phyloP scores from a whole-genome alignment of 768 basidiomycete species.

The Sarcodon aspratus region DNA sequence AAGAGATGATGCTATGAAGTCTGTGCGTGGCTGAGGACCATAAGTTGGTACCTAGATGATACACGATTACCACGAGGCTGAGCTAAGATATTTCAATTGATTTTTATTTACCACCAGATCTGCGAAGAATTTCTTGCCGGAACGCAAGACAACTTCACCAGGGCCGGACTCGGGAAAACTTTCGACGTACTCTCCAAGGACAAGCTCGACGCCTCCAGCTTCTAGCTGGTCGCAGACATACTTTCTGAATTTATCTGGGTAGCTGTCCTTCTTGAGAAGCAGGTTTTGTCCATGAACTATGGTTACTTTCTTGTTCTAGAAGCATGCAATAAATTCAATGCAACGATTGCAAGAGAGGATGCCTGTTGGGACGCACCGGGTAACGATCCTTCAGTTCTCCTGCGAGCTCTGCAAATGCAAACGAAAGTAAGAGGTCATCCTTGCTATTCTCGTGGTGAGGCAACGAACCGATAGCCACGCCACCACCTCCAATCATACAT shows the following conservation, averaged over 20 bases:
- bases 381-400: slow-evolving; percentile 33
- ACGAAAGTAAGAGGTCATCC: neutral
- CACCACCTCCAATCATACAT: slow-evolving; percentile 24
- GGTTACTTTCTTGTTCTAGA: slow-evolving; percentile 31
- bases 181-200: slow-evolving; percentile 44
- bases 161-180: slow-evolving; percentile 26
- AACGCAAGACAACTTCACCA: slow-evolving; percentile 33
- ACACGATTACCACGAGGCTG: neutral
- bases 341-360: neutral
- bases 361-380: slow-evolving; percentile 15
- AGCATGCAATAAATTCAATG: neutral
- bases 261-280: slow-evolving; percentile 43
- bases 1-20: slow-evolving; percentile 30
- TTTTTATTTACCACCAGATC: slow-evolving; percentile 45
- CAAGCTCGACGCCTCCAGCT: slow-evolving; percentile 34
- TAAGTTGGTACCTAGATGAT: slow-evolving; percentile 16
- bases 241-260: slow-evolving; percentile 42
- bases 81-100: neutral
- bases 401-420: slow-evolving; percentile 23
- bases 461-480: slow-evolving; percentile 29
- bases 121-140: slow-evolving; percentile 33
- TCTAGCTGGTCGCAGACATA: slow-evolving; percentile 29
- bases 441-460: neutral
- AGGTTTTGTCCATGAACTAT: slow-evolving; percentile 40
- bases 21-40: slow-evolving; percentile 36